Evolutionary conservation across 192 early-diverging fungal genomes (phyloP), one percentile per base, ranked within the genome.

Genomic region (Backusella luteola): DNA sequence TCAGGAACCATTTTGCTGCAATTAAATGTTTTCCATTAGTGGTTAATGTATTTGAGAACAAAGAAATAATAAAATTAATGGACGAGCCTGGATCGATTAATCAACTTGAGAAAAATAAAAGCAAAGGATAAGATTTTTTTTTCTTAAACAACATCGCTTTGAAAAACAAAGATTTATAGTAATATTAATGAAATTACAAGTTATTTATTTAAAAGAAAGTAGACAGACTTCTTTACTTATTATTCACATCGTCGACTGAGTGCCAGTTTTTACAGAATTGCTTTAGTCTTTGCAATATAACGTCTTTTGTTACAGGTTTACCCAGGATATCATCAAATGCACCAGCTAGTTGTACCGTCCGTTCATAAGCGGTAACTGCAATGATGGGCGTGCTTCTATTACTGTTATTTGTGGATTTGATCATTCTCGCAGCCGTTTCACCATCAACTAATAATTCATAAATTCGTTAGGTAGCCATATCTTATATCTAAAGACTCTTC

Each of bases 371-470:
- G 8, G 94, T 93, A 49, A 93, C 87, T 3, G 89, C 91, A 75
- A 98, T 85, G 26, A 98, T 92, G 3, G 96, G 95, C 1, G 96
- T 97, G 8, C 82, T 77, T 44, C 89, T 86, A 83, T 98, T 98
- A 49, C 92, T 86, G 79, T 97, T 97, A 69, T 91, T 93, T 4
- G 94, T 96, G 6, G 94, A 93, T 84, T 97, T 97, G 75, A 98
- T 96, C 96, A 98, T 97, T 36, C 95, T 89, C 2, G 96, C 90
- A 1, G 96, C 96, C 34, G 90, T 90, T 71, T 97, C 94, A 44
- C 95, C 97, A 81, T 95, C 94, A 79, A 98, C 96, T 93, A 86
- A 46, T 14, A 44, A 35, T 35, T n/a, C 2, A 35, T 66, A 4
- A 66, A 21, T 66, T 66, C 6, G 15, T 66, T 66, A 32, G 63